Evolutionary conservation across 2,329 filamentous ascomycete species (phyloP).

Genomic region (Fusarium musae): DNA sequence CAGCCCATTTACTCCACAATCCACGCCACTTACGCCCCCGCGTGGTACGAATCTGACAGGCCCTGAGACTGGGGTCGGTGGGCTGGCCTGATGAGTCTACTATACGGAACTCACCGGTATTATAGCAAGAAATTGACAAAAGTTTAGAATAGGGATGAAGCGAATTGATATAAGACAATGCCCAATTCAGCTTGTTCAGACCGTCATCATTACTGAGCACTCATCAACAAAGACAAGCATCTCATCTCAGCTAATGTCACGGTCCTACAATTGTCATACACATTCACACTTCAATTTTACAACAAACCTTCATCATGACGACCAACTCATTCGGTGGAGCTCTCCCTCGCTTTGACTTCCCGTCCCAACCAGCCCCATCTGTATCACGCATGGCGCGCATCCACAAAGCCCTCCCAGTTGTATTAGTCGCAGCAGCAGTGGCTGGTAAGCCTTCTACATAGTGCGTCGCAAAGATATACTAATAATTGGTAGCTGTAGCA

Average conservation of each 20-base stretch:
- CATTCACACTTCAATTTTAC: background rate
- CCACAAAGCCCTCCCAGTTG: conserved; percentile 24
- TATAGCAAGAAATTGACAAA: background rate
- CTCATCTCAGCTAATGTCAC: background rate
- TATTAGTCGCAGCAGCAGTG: conserved; percentile 18
- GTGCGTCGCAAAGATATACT: background rate
- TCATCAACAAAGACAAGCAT: background rate
- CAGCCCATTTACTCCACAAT: conserved; percentile 21
- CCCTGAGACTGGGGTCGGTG: conserved; percentile 7
- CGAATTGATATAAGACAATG: conserved; percentile 26
- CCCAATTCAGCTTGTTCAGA: background rate
- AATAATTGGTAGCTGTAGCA: conserved; percentile 14
- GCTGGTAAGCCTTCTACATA: conserved; percentile 5
- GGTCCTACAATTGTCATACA: background rate
- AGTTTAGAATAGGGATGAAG: background rate
- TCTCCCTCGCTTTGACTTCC: conserved; percentile 38
- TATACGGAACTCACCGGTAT: conserved; percentile 9
- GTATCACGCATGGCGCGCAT: conserved; percentile 32
- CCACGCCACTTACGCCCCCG: conserved; percentile 32
- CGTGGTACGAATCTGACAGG: conserved; percentile 13
- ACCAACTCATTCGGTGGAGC: conserved; percentile 39
- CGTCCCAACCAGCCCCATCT: conserved; percentile 11
- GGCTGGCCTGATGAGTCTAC: conserved; percentile 15
- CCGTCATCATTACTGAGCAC: background rate
- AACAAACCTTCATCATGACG: conserved; percentile 17